Percentiles rank a stretch among this genome's conserved stretches.
phyloP scores from a whole-genome alignment of 2,329 filamentous ascomycete species.

The Botryotinia narcissicola region DNA sequence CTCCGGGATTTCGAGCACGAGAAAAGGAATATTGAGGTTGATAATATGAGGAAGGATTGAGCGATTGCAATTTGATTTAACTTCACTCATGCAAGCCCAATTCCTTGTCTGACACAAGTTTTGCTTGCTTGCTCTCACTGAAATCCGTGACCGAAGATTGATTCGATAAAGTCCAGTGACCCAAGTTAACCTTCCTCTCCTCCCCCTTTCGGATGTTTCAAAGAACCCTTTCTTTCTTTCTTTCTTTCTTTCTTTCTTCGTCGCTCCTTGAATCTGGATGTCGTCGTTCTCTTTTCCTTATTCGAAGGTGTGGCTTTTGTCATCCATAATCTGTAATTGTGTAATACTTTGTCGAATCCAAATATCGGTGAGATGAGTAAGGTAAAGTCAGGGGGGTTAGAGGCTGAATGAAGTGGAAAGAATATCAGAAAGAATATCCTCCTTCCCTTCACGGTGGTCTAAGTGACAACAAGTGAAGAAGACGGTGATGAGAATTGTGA shows the following conservation, averaged over 20 bases:
- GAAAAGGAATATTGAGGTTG: conserved; percentile 8
- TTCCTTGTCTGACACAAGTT: conserved; percentile 8
- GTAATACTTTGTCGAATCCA: background rate
- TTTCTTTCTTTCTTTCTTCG: background rate
- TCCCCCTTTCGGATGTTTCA: background rate
- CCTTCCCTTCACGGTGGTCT: background rate
- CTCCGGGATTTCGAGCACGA: conserved; percentile 8
- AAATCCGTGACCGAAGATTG: background rate
- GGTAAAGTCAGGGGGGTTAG: background rate
- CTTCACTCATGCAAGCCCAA: background rate
- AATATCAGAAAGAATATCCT: background rate
- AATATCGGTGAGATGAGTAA: conserved; percentile 1
- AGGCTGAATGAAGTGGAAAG: background rate
- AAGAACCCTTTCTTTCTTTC: background rate
- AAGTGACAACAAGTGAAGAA: too few relatives aligned
- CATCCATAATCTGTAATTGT: background rate
- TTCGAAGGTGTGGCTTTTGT: background rate
- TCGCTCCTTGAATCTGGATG: background rate
- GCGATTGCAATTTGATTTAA: conserved; percentile 13
- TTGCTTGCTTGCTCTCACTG: background rate
- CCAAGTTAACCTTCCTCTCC: background rate
- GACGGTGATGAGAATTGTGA: background rate
- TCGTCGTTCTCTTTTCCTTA: conserved; percentile 1
- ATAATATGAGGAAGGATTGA: conserved; percentile 11
- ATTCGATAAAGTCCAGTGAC: conserved; percentile 11